Percentiles rank a stretch among this genome's conserved stretches.
phyloP scores from a whole-genome alignment of 495 filamentous ascomycete species.

The Melanomma pulvis-pyrius region DNA sequence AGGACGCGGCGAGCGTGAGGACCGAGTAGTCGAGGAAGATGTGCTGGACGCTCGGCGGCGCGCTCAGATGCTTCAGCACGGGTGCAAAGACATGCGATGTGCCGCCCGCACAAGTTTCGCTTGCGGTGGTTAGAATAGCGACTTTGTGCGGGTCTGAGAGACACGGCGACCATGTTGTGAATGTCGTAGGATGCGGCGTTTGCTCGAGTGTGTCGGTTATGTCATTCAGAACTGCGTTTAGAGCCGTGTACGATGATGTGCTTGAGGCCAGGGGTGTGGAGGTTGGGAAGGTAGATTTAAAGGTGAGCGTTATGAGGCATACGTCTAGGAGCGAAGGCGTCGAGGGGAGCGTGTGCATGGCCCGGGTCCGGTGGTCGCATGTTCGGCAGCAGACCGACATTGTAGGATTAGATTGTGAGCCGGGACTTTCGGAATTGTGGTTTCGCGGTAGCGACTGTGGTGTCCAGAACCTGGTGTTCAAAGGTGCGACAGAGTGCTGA shows the following conservation, averaged over 20 bases:
- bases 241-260: neutral
- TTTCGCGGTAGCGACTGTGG: neutral
- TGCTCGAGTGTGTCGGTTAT: constrained; percentile 21
- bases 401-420: neutral
- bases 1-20: constrained; percentile 3
- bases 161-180: constrained; percentile 27
- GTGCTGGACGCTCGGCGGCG: constrained; percentile 18
- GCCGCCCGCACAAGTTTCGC: constrained; percentile 7
- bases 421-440: too few relatives aligned
- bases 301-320: constrained; percentile 21
- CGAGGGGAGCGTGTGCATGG: neutral
- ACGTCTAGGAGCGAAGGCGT: constrained; percentile 19
- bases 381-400: constrained; percentile 26
- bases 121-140: constrained; percentile 24
- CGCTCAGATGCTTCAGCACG: constrained; percentile 4
- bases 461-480: neutral
- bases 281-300: constrained; percentile 1
- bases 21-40: constrained; percentile 25
- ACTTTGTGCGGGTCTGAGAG: constrained; percentile 1
- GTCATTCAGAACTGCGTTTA: constrained; percentile 22
- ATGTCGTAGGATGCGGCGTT: constrained; percentile 10
- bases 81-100: constrained; percentile 24
- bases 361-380: constrained; percentile 25
- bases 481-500: too few relatives aligned
- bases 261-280: neutral